A percentile compares a stretch with the other conserved stretches of the same genome.
phyloP scores from a whole-genome alignment of 164 flowering plant species.

The Magnolia officinalis region DNA sequence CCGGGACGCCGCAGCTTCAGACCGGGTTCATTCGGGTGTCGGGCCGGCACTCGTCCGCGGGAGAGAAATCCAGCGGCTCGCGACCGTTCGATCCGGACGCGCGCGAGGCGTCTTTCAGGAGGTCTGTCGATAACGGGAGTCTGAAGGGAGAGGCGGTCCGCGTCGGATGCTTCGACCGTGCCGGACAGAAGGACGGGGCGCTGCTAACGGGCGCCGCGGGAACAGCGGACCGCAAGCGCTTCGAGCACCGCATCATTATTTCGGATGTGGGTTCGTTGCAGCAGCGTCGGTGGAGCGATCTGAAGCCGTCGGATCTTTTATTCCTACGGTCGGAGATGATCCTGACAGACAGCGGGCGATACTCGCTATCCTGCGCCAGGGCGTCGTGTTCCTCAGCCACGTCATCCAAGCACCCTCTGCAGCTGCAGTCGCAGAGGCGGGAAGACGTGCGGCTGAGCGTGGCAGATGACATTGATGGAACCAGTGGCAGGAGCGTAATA shows the following conservation, averaged over 20 bases:
- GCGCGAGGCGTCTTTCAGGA: constrained; percentile 18
- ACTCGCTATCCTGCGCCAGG: constrained; percentile 13
- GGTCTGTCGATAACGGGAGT: constrained; percentile 38
- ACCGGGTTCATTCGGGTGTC: constrained; percentile 26
- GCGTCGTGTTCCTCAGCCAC: constrained; percentile 13
- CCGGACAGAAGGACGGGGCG: constrained; percentile 56
- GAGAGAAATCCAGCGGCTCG: constrained; percentile 40
- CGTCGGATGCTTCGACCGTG: constrained; percentile 46
- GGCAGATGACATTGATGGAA: constrained; percentile 8
- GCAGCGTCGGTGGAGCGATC: constrained; percentile 73
- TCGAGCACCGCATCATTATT: constrained; percentile 67
- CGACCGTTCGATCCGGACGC: constrained; percentile 10
- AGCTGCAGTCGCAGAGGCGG: neutral
- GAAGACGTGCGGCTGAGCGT: neutral
- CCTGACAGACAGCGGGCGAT: constrained; percentile 38
- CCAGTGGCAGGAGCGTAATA: constrained; percentile 54
- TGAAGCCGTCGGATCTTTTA: constrained; percentile 62
- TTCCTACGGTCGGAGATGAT: constrained; percentile 72
- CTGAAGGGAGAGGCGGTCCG: constrained; percentile 6
- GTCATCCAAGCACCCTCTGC: constrained; percentile 6
- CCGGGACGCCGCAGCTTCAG: neutral
- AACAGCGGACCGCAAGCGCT: constrained; percentile 26
- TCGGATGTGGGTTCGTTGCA: constrained; percentile 18
- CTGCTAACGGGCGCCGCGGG: constrained; percentile 21
- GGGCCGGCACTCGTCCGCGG: constrained; percentile 75